Base-by-base conservation (phyloP, 208 protist species). In the Naegleria fowleri region DNA sequence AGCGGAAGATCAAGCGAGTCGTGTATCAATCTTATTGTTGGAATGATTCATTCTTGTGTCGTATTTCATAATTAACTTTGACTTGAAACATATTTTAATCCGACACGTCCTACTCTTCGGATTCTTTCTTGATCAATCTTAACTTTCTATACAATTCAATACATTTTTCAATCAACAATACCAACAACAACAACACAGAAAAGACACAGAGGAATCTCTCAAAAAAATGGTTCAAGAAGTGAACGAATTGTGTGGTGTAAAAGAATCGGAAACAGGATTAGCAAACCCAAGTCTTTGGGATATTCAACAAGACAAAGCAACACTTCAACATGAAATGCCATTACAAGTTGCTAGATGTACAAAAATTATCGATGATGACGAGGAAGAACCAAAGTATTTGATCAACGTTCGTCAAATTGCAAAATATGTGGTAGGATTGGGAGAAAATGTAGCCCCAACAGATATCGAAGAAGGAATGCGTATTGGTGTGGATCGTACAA, bases 381-480 rank as follows among this genome's bases (percentile, higher is more conserved):
- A 92, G 39, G 94, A 95, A 40, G 94, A 98, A 55, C 95, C 98
- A 16, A 98, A 99, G 92, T 99, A 99, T 92, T 95, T 99, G 87
- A 98, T 99, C 92, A 98, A 97, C 93, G 97, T 99, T 85, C 97
- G 96, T 91, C 97, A 99, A 90, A 96, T 98, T 86, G 98, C 98
- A 33, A 99, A 99, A 95, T 99, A 99, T 95, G 99, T 99, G 0
- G 99, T 99, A 41, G 99, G 96, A n/a, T 96, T 99, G 9, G 98
- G 98, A 79, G 98, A 99, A 86, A 96, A 98, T 55, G 97, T 99
- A 13, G 96, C 99, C 6, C 98, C 99, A 40, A 98, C 99, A 43
- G 99, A 99, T 93, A 99, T 99, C 92, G 99, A 99, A 94, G 99
- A 99, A 95, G 98, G 97, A 67, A 99, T 99, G 98, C 97, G 99